phyloP scores from a whole-genome alignment of 2,329 filamentous ascomycete species.

The Alternaria postmessia region DNA sequence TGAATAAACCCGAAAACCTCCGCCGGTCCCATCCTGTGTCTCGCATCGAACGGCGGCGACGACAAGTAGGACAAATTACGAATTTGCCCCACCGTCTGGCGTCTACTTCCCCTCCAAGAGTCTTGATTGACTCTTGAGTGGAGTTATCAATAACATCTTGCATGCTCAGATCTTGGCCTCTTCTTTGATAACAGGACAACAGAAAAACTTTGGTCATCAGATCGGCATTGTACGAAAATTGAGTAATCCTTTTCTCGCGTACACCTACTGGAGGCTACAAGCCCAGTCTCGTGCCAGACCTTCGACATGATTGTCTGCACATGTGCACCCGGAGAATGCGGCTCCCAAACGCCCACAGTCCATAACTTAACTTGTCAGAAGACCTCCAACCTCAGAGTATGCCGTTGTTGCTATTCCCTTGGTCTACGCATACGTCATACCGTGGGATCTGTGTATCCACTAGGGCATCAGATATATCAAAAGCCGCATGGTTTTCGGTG shows the following conservation, averaged over 20 bases:
- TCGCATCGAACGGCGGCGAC: neutral
- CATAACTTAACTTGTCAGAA: neutral
- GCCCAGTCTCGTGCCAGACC: neutral
- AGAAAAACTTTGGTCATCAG: neutral
- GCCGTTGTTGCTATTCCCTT: neutral
- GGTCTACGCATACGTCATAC: neutral
- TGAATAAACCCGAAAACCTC: neutral
- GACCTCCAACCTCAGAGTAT: neutral
- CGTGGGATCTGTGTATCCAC: neutral
- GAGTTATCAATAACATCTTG: neutral
- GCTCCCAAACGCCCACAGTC: neutral
- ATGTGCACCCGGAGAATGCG: neutral
- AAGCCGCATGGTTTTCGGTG: neutral
- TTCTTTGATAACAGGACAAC: neutral
- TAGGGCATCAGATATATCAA: neutral
- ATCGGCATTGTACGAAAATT: neutral
- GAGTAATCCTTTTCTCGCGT: neutral
- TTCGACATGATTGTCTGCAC: neutral
- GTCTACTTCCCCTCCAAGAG: neutral
- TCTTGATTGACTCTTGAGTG: neutral
- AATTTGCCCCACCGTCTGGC: neutral
- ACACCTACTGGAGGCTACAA: neutral
- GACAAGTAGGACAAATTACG: neutral
- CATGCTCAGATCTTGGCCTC: neutral
- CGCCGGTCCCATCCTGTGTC: neutral